These are phyloP conservation scores for Cucurbita pepo DNA, from an alignment of 306 rosid species.

Conservation along the genomic window DNA sequence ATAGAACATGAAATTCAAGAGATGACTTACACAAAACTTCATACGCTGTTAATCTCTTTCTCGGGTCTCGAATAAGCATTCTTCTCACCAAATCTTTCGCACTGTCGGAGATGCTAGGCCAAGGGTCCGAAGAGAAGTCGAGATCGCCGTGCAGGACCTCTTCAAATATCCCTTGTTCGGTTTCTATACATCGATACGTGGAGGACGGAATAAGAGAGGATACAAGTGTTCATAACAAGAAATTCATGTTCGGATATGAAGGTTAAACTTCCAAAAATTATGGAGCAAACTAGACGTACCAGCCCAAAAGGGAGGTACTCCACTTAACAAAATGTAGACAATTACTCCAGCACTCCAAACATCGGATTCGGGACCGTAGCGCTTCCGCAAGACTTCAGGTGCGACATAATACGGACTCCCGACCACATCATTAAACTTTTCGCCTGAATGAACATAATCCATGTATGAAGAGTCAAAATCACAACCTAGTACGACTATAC, in stretches of 20 bases:
- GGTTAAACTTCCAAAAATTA: not conserved
- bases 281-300: slow-evolving; percentile 35
- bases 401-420: slow-evolving; percentile 99
- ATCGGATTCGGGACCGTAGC: slow-evolving; percentile 91
- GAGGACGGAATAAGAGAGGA: not conserved
- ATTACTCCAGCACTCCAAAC: slow-evolving; percentile 99
- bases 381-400: slow-evolving; percentile 84
- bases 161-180: slow-evolving; percentile 82
- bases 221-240: not conserved
- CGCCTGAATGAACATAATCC: slow-evolving; percentile 42
- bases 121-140: slow-evolving; percentile 79
- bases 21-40: slow-evolving; percentile 82
- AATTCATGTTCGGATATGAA: not conserved
- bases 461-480: slow-evolving; percentile 2
- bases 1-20: slow-evolving; percentile 2
- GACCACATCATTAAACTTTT: slow-evolving; percentile 71
- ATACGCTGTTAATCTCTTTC: slow-evolving; percentile 60
- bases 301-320: slow-evolving; percentile 99
- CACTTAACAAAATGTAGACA: slow-evolving; percentile 86
- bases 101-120: slow-evolving; percentile 91
- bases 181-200: slow-evolving; percentile 29
- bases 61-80: slow-evolving; percentile 93
- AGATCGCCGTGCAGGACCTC: slow-evolving; percentile 86
- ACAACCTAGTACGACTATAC: not conserved
- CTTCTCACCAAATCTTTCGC: slow-evolving; percentile 88